Percentiles rank a stretch among this genome's conserved stretches.
phyloP scores from a whole-genome alignment of 306 rosid genomes.

The Quercus variabilis region DNA sequence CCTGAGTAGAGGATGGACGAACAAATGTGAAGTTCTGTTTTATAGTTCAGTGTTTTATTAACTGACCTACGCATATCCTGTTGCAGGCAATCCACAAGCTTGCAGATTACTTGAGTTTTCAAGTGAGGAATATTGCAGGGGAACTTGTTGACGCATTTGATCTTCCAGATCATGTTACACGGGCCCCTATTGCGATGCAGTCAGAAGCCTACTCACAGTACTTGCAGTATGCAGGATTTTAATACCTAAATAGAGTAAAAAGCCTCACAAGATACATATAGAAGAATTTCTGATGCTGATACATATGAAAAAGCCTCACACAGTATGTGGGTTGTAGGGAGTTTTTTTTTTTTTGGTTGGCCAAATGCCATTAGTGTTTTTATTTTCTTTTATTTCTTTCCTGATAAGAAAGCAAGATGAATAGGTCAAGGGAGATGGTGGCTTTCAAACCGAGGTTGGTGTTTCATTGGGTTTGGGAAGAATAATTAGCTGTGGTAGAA shows the following conservation, averaged over 20 bases:
- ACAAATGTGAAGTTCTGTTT: not conserved
- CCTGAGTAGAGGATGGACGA: conserved; percentile 1
- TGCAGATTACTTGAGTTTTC: conserved; percentile 76
- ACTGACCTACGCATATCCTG: conserved; percentile 7
- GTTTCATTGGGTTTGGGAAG: not conserved
- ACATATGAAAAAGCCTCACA: not conserved
- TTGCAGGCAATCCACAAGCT: conserved; percentile 91
- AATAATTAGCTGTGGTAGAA: not conserved
- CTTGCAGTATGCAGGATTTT: conserved; percentile 71
- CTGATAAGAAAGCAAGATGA: not conserved
- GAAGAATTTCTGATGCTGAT: not conserved
- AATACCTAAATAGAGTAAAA: conserved; percentile 2
- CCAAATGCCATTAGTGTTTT: not conserved
- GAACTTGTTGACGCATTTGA: conserved; percentile 87
- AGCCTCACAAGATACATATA: not conserved
- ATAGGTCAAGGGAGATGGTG: not conserved
- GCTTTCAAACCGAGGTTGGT: not conserved
- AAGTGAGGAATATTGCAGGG: conserved; percentile 78
- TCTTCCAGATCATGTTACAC: conserved; percentile 70
- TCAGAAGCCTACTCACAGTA: conserved; percentile 84
- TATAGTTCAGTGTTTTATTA: not conserved
- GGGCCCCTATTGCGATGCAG: conserved; percentile 89
- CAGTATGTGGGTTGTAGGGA: too few relatives aligned
- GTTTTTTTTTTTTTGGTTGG: not conserved
- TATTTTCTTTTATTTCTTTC: not conserved